Percentiles rank a stretch among this genome's conserved stretches.
Conservation (phyloP, 1,284 basidiomycete species). For the Vanrija sp. region DNA sequence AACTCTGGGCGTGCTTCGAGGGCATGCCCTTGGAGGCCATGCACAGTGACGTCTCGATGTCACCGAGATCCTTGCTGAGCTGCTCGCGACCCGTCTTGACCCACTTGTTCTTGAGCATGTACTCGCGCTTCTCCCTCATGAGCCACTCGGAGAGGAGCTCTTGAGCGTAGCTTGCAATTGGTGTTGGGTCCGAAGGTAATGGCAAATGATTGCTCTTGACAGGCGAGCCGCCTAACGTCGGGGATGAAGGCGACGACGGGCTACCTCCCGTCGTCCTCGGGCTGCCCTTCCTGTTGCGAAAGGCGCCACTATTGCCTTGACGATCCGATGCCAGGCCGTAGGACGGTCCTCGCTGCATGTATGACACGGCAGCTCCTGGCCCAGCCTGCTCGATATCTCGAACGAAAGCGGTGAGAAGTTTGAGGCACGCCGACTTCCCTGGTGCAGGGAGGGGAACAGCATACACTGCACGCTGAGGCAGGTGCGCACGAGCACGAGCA, state of each 20-base stretch:
- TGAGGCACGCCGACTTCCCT: slow-evolving; percentile 41
- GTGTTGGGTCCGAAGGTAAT: slow-evolving; percentile 18
- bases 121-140: slow-evolving; percentile 47
- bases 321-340: no score
- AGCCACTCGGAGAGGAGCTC: slow-evolving; percentile 46
- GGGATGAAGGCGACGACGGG: slow-evolving; percentile 16
- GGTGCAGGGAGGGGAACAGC: slow-evolving; percentile 42
- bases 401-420: slow-evolving; percentile 29
- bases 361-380: slow-evolving; percentile 11
- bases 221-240: slow-evolving; percentile 1
- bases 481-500: slow-evolving; percentile 38
- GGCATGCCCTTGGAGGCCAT: slow-evolving; percentile 20
- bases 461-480: slow-evolving; percentile 30
- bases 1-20: slow-evolving; percentile 18
- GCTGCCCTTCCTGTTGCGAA: background rate
- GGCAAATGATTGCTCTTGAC: background rate
- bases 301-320: background rate
- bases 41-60: slow-evolving; percentile 43
- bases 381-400: slow-evolving; percentile 30
- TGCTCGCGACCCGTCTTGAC: slow-evolving; percentile 43
- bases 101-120: slow-evolving; percentile 48
- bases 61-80: slow-evolving; percentile 43
- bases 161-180: slow-evolving; percentile 36
- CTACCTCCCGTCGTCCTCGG: slow-evolving; percentile 1
- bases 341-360: slow-evolving; percentile 2